Evolutionary conservation across 2,329 filamentous ascomycete genomes (phyloP).

Genomic region (Xylariaceae sp.): DNA sequence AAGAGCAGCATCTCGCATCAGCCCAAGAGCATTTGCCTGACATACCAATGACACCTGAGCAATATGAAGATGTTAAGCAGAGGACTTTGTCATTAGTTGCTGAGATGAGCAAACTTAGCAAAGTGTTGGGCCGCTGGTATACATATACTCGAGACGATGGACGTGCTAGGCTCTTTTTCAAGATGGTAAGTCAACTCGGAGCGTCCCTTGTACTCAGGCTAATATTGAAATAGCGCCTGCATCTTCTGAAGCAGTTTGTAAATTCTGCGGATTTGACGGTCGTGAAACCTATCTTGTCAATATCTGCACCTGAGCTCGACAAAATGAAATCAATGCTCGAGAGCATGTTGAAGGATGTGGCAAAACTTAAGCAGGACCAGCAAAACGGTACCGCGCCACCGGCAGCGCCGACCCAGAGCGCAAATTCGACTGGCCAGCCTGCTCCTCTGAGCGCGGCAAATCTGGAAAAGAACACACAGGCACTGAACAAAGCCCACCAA

Average conservation of each 20-base stretch:
- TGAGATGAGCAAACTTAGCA: slow-evolving; percentile 44
- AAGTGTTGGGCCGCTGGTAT: slow-evolving; percentile 46
- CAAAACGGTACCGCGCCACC: slow-evolving; percentile 26
- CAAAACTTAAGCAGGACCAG: slow-evolving; percentile 23
- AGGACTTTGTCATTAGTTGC: slow-evolving; percentile 40
- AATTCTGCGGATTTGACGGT: slow-evolving; percentile 45
- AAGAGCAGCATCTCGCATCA: slow-evolving; percentile 34
- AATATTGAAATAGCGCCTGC: slow-evolving; percentile 44
- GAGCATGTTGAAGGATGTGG: slow-evolving; percentile 49
- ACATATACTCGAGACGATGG: slow-evolving; percentile 44
- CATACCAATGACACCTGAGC: slow-evolving; percentile 44
- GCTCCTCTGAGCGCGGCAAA: slow-evolving; percentile 44
- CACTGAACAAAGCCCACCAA: slow-evolving; percentile 44
- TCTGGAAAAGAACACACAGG: slow-evolving; percentile 49
- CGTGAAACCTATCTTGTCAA: slow-evolving; percentile 48
- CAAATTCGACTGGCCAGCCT: slow-evolving; percentile 32
- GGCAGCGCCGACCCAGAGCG: slow-evolving; percentile 25
- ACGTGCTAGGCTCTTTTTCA: slow-evolving; percentile 50
- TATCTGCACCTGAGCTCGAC: slow-evolving; percentile 49
- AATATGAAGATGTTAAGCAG: slow-evolving; percentile 40
- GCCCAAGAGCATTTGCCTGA: slow-evolving; percentile 39
- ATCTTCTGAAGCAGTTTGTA: slow-evolving; percentile 50
- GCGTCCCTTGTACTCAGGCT: slow-evolving; percentile 22
- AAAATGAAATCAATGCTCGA: slow-evolving; percentile 44
- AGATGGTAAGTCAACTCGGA: slow-evolving; percentile 40